A percentile compares a stretch with the other conserved stretches of the same genome.
Evolutionary conservation across 352 stramenopile species (phyloP).

Genomic region (Pythium utonaiense): DNA sequence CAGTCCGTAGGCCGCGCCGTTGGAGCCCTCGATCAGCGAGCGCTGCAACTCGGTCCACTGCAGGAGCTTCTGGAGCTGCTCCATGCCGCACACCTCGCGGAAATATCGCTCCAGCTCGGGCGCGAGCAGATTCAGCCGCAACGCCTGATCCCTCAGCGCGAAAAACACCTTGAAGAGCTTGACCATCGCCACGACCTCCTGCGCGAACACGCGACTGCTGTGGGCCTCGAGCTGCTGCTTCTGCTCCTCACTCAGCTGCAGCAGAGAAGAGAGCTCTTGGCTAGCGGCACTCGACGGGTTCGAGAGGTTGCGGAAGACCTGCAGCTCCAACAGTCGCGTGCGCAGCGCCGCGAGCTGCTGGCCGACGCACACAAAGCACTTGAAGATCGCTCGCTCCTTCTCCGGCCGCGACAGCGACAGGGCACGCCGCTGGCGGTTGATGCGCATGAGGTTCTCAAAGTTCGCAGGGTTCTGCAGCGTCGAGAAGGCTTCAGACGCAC

Average conservation of each 20-base stretch:
- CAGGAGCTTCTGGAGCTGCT: slow-evolving; percentile 69
- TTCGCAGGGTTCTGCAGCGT: slow-evolving; percentile 66
- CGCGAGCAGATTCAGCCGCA: slow-evolving; percentile 58
- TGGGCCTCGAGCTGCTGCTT: slow-evolving; percentile 62
- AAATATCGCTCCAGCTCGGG: slow-evolving; percentile 71
- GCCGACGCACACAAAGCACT: slow-evolving; percentile 61
- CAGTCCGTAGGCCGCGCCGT: slow-evolving; percentile 1
- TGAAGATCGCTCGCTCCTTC: slow-evolving; percentile 48
- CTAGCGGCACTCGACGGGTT: slow-evolving; percentile 31
- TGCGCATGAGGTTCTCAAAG: slow-evolving; percentile 65
- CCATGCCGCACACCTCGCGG: slow-evolving; percentile 57
- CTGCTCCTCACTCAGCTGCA: slow-evolving; percentile 57
- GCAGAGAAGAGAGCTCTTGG: slow-evolving; percentile 37
- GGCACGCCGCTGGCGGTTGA: slow-evolving; percentile 66
- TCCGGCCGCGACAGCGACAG: slow-evolving; percentile 45
- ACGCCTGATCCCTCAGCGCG: slow-evolving; percentile 58
- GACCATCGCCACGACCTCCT: slow-evolving; percentile 56
- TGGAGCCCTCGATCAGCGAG: slow-evolving; percentile 34
- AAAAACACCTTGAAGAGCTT: slow-evolving; percentile 84
- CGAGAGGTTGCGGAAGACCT: slow-evolving; percentile 53
- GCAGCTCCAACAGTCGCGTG: slow-evolving; percentile 52
- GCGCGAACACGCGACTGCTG: slow-evolving; percentile 54
- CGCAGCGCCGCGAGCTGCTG: slow-evolving; percentile 53
- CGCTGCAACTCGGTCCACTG: slow-evolving; percentile 78
- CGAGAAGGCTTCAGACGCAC: slow-evolving; percentile 53